Percentiles rank a stretch among this genome's conserved stretches.
Evolutionary conservation across 768 basidiomycete genomes (phyloP).

Genomic region (Pulveroboletus sp.): DNA sequence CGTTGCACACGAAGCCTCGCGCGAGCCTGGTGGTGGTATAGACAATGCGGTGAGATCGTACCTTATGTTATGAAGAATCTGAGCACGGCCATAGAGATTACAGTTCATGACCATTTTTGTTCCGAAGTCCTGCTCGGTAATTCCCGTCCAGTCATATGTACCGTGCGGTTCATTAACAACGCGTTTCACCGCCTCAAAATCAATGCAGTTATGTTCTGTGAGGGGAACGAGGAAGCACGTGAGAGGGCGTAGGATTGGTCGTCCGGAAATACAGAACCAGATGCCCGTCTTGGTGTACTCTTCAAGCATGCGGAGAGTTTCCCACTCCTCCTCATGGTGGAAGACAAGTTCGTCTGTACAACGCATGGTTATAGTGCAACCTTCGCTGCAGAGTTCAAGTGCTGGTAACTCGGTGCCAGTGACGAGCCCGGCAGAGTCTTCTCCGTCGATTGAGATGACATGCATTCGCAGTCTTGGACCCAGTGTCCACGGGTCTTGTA

Average conservation of each 20-base stretch:
- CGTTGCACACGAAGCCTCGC: slow-evolving; percentile 42
- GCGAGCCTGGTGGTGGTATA: slow-evolving; percentile 45
- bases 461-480: slow-evolving; percentile 61
- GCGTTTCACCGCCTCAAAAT: slow-evolving; percentile 52
- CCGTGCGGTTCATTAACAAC: slow-evolving; percentile 49
- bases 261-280: slow-evolving; percentile 58
- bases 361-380: slow-evolving; percentile 35
- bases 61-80: slow-evolving; percentile 54
- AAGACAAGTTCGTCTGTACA: slow-evolving; percentile 46
- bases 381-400: slow-evolving; percentile 39
- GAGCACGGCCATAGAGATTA: slow-evolving; percentile 51
- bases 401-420: slow-evolving; percentile 56
- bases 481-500: slow-evolving; percentile 65
- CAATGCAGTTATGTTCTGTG: slow-evolving; percentile 42
- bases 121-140: slow-evolving; percentile 47
- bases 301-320: slow-evolving; percentile 51
- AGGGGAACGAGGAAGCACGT: slow-evolving; percentile 68
- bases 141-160: slow-evolving; percentile 48
- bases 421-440: slow-evolving; percentile 54
- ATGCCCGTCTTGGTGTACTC: slow-evolving; percentile 60
- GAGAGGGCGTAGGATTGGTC: slow-evolving; percentile 46
- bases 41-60: slow-evolving; percentile 65
- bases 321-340: slow-evolving; percentile 41
- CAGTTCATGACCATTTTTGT: slow-evolving; percentile 51
- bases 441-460: slow-evolving; percentile 47